Percentiles rank a stretch among this genome's conserved stretches.
Evolutionary conservation across 2,329 filamentous ascomycete species (phyloP).

Genomic region (Setomelanomma holmii): DNA sequence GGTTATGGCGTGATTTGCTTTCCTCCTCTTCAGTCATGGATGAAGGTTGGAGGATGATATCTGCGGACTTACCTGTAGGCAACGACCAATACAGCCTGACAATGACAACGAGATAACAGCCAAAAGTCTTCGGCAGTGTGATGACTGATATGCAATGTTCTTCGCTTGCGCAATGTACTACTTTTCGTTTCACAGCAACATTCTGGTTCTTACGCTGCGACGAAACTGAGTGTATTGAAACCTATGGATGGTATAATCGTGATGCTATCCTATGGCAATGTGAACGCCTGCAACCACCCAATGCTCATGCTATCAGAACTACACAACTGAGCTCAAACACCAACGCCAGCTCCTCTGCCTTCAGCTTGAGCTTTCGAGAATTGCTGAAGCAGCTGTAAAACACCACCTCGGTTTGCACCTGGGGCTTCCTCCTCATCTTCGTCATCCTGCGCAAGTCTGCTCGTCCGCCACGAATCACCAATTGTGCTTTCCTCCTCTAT

Average conservation of each 20-base stretch:
- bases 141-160: background rate
- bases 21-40: conserved; percentile 39
- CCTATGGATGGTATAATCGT: conserved; percentile 8
- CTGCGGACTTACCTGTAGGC: conserved; percentile 37
- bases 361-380: conserved; percentile 69
- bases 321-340: conserved; percentile 26
- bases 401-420: conserved; percentile 59
- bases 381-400: conserved; percentile 71
- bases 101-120: conserved; percentile 43
- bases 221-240: background rate
- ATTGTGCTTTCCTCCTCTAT: conserved; percentile 65
- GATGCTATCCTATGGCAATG: conserved; percentile 1
- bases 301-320: background rate
- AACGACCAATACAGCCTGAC: conserved; percentile 38
- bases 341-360: conserved; percentile 50
- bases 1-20: conserved; percentile 49
- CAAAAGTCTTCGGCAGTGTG: background rate
- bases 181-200: no score
- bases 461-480: conserved; percentile 64
- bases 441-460: conserved; percentile 52
- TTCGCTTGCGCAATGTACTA: no score
- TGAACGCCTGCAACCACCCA: conserved; percentile 3
- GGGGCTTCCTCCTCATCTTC: conserved; percentile 57
- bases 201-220: no score
- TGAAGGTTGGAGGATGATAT: conserved; percentile 37